These are phyloP conservation scores for Sugiyamaella neomexicana DNA, from an alignment of 1,139 yeast species.

Conservation along the genomic window DNA sequence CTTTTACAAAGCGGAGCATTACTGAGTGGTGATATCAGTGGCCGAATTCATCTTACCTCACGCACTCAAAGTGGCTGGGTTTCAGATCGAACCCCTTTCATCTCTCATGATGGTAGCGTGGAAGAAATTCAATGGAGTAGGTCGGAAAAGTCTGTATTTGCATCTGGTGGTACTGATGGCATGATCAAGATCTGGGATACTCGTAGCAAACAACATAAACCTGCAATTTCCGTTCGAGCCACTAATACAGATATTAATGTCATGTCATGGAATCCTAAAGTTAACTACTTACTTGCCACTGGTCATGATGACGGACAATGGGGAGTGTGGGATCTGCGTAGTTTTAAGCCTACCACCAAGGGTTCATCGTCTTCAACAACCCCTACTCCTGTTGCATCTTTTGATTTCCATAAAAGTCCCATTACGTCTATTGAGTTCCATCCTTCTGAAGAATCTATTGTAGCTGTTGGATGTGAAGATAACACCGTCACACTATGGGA, in stretches of 20 bases:
- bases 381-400: conserved; percentile 60
- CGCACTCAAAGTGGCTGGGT: conserved; percentile 80
- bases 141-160: conserved; percentile 88
- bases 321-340: conserved; percentile 98
- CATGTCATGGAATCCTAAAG: conserved; percentile 90
- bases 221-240: conserved; percentile 83
- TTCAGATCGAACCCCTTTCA: conserved; percentile 80
- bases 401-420: conserved; percentile 92
- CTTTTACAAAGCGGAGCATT: conserved; percentile 74
- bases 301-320: conserved; percentile 98
- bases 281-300: conserved; percentile 82
- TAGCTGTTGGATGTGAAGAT: conserved; percentile 95
- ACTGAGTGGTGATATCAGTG: conserved; percentile 85
- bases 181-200: conserved; percentile 95
- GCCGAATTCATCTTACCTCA: conserved; percentile 74
- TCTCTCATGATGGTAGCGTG: conserved; percentile 60
- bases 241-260: conserved; percentile 88
- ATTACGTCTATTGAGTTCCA: conserved; percentile 92
- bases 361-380: background rate
- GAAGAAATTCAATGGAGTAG: conserved; percentile 98
- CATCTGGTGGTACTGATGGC: conserved; percentile 92
- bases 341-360: conserved; percentile 66
- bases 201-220: conserved; percentile 85
- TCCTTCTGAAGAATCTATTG: conserved; percentile 91
- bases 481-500: conserved; percentile 93